Conservation (phyloP, 2,329 filamentous ascomycete species). For the Curvularia hawaiiensis region DNA sequence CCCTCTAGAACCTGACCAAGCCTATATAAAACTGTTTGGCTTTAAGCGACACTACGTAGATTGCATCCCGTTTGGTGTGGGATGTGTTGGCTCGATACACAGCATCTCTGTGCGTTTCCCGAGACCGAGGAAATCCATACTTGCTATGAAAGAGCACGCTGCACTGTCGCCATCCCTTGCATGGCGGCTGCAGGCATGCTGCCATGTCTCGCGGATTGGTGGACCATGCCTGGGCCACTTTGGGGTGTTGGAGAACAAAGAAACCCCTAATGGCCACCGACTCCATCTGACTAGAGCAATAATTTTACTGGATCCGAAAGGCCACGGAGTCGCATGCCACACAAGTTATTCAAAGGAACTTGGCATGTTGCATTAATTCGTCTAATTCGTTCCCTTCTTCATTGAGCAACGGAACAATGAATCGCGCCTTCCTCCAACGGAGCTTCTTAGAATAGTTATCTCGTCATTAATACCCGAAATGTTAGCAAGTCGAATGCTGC, state of each 20-base stretch:
- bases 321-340: slow-evolving; percentile 22
- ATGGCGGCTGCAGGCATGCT: slow-evolving; percentile 33
- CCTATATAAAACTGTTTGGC: background rate
- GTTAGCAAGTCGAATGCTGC: slow-evolving; percentile 42
- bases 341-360: slow-evolving; percentile 45
- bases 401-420: slow-evolving; percentile 44
- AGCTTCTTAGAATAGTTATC: slow-evolving; percentile 34
- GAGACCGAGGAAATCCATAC: slow-evolving; percentile 19
- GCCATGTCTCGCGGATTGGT: slow-evolving; percentile 43
- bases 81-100: slow-evolving; percentile 6
- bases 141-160: slow-evolving; percentile 24
- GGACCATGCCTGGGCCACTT: slow-evolving; percentile 41
- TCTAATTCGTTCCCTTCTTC: slow-evolving; percentile 31
- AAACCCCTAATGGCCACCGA: slow-evolving; percentile 36
- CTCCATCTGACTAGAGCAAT: slow-evolving; percentile 46
- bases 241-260: slow-evolving; percentile 44
- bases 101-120: slow-evolving; percentile 21
- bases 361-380: slow-evolving; percentile 26
- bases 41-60: slow-evolving; percentile 5
- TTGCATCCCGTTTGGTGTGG: slow-evolving; percentile 8
- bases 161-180: slow-evolving; percentile 45
- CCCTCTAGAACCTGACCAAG: slow-evolving; percentile 26
- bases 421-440: slow-evolving; percentile 37
- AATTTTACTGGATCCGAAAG: slow-evolving; percentile 37
- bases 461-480: slow-evolving; percentile 37